phyloP scores from a whole-genome alignment of 257 asterid genomes.

The Verbascum thapsus region DNA sequence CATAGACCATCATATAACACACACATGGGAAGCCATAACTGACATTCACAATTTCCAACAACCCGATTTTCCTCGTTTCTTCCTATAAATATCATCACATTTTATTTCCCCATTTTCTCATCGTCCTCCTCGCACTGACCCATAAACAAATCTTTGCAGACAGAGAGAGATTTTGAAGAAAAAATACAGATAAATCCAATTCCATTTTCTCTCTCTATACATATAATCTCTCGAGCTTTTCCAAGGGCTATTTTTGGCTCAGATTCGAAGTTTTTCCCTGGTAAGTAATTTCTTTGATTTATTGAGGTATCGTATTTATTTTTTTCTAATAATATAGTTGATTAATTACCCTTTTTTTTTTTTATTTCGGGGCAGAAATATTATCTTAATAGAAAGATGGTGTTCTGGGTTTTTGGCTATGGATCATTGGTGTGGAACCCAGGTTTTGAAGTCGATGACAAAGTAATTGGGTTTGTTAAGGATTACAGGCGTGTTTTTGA shows the following conservation, averaged over 20 bases:
- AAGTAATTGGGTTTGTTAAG: conserved; percentile 77
- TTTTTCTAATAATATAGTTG: not conserved
- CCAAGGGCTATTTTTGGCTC: too few species aligned
- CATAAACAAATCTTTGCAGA: conserved; percentile 5
- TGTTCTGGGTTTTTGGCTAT: conserved; percentile 85
- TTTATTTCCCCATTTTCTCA: not conserved
- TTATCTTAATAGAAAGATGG: conserved; percentile 56
- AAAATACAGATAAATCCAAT: not conserved
- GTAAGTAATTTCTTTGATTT: conserved; percentile 18
- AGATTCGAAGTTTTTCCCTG: too few species aligned
- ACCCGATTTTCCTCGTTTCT: conserved; percentile 24
- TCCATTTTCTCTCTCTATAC: conserved; percentile 25
- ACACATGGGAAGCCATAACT: conserved; percentile 6
- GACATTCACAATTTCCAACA: conserved; percentile 16
- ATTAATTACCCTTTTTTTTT: conserved; percentile 2
- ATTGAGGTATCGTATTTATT: not conserved
- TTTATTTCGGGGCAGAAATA: conserved; percentile 27
- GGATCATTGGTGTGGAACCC: conserved; percentile 98
- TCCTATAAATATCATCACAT: conserved; percentile 32
- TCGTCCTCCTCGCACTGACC: conserved; percentile 21
- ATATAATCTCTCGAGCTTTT: conserved; percentile 25
- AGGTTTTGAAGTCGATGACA: conserved; percentile 84
- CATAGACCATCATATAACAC: not conserved
- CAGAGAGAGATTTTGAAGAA: conserved; percentile 23
- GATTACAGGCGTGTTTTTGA: conserved; percentile 85